Percentiles rank a stretch among this genome's conserved stretches.
These are phyloP conservation scores for Fraxinus sp. DNA, from an alignment of 305 asterid genomes.

Conservation along the genomic window DNA sequence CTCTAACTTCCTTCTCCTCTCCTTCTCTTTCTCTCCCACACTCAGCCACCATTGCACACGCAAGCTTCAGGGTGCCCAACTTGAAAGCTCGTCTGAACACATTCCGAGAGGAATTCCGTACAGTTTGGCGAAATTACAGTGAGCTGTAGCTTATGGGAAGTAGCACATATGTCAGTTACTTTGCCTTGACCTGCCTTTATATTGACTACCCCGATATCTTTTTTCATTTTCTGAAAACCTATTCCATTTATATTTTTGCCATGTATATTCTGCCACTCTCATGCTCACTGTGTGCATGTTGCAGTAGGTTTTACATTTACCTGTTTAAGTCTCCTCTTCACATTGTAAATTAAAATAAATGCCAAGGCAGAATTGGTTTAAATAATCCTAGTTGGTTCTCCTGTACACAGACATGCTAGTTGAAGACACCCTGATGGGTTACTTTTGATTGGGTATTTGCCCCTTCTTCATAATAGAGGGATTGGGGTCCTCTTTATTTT, in stretches of 20 bases:
- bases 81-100: conserved; percentile 92
- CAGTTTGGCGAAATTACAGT: conserved; percentile 94
- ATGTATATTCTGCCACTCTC: not conserved
- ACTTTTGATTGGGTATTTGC: not conserved
- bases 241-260: not conserved
- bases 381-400: not conserved
- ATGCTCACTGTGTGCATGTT: not conserved
- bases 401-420: not conserved
- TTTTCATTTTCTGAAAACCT: not conserved
- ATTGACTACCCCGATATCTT: not conserved
- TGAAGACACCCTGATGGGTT: not conserved
- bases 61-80: conserved; percentile 78
- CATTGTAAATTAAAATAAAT: not conserved
- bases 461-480: not conserved
- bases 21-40: conserved; percentile 28
- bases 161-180: conserved; percentile 33
- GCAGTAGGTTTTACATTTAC: not conserved
- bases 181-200: conserved; percentile 24
- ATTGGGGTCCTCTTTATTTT: not conserved
- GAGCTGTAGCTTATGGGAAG: conserved; percentile 59
- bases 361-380: not conserved
- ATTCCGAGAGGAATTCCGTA: conserved; percentile 91
- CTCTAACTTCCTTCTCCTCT: not conserved
- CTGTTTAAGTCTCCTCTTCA: not conserved
- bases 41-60: conserved; percentile 73